Conservation (phyloP, 306 rosid genomes). For the Inga leiocalycina region DNA sequence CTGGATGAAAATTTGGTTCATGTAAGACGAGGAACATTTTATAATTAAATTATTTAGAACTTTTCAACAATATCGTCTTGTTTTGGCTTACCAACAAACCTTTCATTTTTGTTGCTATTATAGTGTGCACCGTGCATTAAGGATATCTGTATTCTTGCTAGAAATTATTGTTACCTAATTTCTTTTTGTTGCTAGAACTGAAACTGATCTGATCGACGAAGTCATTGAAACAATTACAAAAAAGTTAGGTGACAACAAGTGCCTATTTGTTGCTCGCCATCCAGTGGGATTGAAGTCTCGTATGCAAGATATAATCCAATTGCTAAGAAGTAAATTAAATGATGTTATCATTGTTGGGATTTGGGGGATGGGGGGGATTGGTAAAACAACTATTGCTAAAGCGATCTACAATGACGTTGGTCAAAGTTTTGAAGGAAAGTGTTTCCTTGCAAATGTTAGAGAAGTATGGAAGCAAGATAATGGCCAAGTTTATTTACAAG, state of each 20-base stretch:
- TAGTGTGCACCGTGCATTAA: no score
- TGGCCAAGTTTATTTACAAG: neutral
- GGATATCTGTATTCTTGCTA: neutral
- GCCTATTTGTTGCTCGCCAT: neutral
- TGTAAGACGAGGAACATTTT: no score
- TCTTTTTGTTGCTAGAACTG: neutral
- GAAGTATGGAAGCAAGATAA: neutral
- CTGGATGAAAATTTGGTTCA: no score
- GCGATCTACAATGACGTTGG: neutral
- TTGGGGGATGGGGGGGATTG: neutral
- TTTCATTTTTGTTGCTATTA: no score
- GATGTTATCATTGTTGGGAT: neutral
- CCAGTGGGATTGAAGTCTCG: neutral
- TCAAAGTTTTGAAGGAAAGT: neutral
- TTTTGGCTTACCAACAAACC: no score
- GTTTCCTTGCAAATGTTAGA: neutral
- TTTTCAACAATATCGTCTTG: no score
- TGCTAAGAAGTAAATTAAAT: neutral
- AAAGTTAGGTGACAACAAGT: neutral
- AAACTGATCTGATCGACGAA: neutral
- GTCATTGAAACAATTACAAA: neutral
- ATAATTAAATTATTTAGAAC: no score
- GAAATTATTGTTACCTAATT: neutral
- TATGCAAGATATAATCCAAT: neutral
- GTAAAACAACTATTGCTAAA: neutral